phyloP scores from a whole-genome alignment of 2,329 filamentous ascomycete species.

The Chaetomiaceae sp. region DNA sequence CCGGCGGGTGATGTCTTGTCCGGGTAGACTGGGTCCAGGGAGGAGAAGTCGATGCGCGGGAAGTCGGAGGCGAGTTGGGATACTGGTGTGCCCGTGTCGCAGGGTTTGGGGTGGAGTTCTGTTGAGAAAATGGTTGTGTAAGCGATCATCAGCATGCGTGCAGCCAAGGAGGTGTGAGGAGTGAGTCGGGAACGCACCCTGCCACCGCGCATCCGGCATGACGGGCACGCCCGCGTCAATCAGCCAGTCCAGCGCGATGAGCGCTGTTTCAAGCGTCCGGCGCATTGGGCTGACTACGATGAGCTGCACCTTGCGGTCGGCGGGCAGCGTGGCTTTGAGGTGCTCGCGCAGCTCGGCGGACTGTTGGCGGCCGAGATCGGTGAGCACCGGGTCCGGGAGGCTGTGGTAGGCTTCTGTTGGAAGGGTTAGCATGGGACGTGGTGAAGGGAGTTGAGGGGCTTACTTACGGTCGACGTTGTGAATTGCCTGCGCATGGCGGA shows the following conservation, averaged over 20 bases:
- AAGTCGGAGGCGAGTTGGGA: constrained; percentile 41
- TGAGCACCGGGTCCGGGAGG: constrained; percentile 44
- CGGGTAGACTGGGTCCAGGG: constrained; percentile 53
- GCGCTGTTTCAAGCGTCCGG: constrained; percentile 57
- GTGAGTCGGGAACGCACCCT: constrained; percentile 39
- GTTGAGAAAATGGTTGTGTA: too few relatives aligned
- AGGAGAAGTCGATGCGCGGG: constrained; percentile 49
- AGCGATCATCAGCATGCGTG: too few relatives aligned
- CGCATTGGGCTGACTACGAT: constrained; percentile 60
- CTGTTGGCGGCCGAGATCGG: constrained; percentile 42
- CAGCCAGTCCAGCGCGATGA: constrained; percentile 52
- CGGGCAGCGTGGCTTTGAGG: constrained; percentile 33
- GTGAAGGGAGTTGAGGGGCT: constrained; percentile 19
- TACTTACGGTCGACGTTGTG: constrained; percentile 49
- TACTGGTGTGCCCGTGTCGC: constrained; percentile 53
- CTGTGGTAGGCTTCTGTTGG: constrained; percentile 30
- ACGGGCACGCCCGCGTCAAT: constrained; percentile 49
- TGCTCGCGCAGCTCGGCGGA: constrained; percentile 39
- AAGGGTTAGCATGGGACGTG: background rate
- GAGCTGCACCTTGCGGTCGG: constrained; percentile 40
- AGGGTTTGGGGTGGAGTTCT: constrained; percentile 52
- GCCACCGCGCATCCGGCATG: constrained; percentile 55
- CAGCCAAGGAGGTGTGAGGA: background rate
- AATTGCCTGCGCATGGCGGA: constrained; percentile 74
- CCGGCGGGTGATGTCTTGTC: constrained; percentile 49